These are phyloP conservation scores for Herpetospermum pedunculosum DNA, from an alignment of 306 rosid species.

Conservation along the genomic window DNA sequence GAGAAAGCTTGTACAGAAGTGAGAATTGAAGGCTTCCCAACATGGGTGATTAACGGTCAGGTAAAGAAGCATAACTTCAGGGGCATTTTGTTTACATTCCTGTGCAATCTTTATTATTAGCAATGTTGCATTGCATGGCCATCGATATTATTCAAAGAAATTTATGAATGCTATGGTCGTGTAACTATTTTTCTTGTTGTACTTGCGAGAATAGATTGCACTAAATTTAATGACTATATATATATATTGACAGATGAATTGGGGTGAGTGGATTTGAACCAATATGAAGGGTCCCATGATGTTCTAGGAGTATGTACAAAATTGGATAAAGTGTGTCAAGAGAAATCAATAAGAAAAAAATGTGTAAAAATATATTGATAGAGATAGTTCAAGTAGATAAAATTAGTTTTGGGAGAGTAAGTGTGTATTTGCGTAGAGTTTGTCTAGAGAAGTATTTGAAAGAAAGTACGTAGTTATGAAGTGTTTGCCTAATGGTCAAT, in stretches of 20 bases:
- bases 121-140: not conserved
- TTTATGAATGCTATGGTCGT: not conserved
- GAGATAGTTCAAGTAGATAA: not conserved
- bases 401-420: too few species aligned
- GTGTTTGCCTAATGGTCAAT: too few species aligned
- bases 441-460: too few species aligned
- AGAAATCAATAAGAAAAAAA: not conserved
- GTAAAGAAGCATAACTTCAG: constrained; percentile 24
- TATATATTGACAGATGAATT: not conserved
- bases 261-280: not conserved
- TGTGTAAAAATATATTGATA: not conserved
- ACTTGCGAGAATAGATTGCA: not conserved
- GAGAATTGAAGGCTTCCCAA: constrained; percentile 79
- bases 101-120: not conserved
- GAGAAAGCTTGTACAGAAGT: constrained; percentile 50
- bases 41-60: constrained; percentile 76
- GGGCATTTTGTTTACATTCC: not conserved
- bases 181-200: not conserved
- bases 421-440: too few species aligned
- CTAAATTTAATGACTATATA: not conserved
- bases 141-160: not conserved
- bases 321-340: not conserved
- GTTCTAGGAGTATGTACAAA: not conserved
- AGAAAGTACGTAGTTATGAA: not conserved
- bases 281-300: not conserved